phyloP scores from a whole-genome alignment of 1,284 basidiomycete species.

The Coriolopsis trogii region DNA sequence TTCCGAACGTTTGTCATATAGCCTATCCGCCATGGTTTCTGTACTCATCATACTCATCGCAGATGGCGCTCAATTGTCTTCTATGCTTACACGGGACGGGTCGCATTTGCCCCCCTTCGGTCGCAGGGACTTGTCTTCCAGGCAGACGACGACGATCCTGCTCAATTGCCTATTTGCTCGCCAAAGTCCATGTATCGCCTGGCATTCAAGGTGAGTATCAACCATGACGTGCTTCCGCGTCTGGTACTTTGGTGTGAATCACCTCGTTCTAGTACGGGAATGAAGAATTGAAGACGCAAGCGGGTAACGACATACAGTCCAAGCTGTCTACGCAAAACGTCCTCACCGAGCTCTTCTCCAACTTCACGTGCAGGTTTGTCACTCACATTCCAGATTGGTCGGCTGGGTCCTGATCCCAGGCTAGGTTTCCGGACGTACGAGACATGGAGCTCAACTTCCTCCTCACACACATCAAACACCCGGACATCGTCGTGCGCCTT shows the following conservation, averaged over 20 bases:
- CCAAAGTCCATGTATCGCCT: conserved; percentile 28
- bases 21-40: background rate
- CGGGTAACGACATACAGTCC: conserved; percentile 13
- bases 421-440: conserved; percentile 13
- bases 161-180: conserved; percentile 20
- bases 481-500: conserved; percentile 9
- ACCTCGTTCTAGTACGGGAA: conserved; percentile 17
- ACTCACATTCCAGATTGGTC: background rate
- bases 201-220: conserved; percentile 19
- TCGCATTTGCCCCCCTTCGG: conserved; percentile 25
- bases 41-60: background rate
- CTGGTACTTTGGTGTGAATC: background rate
- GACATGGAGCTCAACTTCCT: conserved; percentile 16
- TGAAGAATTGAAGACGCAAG: conserved; percentile 16
- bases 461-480: conserved; percentile 9
- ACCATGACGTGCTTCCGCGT: background rate
- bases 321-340: conserved; percentile 22
- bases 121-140: conserved; percentile 13
- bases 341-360: conserved; percentile 23
- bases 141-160: background rate
- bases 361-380: conserved; percentile 19
- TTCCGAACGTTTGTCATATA: conserved; percentile 20
- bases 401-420: too few relatives aligned
- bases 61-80: conserved; percentile 27
- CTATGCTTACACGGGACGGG: conserved; percentile 25